phyloP scores from a whole-genome alignment of 2,329 filamentous ascomycete genomes.

The Annulohypoxylon truncatum region DNA sequence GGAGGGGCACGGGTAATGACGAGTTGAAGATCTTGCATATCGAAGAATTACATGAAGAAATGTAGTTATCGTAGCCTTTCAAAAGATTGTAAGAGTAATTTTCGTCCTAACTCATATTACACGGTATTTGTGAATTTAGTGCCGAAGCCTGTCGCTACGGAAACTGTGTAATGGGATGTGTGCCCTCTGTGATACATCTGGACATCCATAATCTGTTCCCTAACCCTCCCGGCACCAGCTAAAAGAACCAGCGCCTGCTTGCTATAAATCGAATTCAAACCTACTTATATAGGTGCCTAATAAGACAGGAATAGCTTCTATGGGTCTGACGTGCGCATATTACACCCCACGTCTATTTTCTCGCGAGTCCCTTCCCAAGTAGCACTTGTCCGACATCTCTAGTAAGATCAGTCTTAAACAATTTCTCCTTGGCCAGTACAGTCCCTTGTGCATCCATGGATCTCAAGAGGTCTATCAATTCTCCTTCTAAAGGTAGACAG shows the following conservation, averaged over 20 bases:
- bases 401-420: conserved; percentile 70
- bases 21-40: background rate
- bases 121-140: background rate
- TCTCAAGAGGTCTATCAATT: conserved; percentile 81
- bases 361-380: conserved; percentile 62
- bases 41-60: background rate
- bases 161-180: background rate
- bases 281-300: background rate
- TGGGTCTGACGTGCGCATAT: background rate
- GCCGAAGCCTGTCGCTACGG: background rate
- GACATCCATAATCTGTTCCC: background rate
- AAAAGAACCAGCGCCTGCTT: background rate
- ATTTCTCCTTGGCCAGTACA: conserved; percentile 67
- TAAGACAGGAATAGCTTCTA: background rate
- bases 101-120: background rate
- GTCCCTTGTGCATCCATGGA: conserved; percentile 79
- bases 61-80: background rate
- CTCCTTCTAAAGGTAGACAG: conserved; percentile 74
- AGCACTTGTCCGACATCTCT: conserved; percentile 64
- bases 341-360: conserved; percentile 34
- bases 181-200: background rate
- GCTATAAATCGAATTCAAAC: background rate
- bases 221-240: background rate
- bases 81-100: background rate
- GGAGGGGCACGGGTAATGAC: background rate